A percentile compares a stretch with the other conserved stretches of the same genome.
Evolutionary conservation across 306 rosid genomes (phyloP).

Genomic region (Sechiopsis laciniata): DNA sequence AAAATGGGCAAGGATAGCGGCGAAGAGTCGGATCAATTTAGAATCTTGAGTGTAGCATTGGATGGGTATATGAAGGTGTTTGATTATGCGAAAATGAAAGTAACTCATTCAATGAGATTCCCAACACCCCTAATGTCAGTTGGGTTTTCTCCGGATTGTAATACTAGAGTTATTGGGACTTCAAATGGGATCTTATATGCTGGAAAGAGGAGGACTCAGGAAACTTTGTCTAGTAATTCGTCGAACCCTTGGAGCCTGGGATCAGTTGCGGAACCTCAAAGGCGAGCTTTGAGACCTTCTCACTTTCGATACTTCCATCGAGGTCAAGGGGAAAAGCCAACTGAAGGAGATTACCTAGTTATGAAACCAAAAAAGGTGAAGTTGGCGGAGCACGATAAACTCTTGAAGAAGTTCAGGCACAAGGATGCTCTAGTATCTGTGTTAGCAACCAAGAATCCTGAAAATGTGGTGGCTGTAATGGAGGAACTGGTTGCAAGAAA

Average conservation of each 20-base stretch:
- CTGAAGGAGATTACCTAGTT: constrained; percentile 57
- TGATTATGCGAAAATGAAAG: constrained; percentile 60
- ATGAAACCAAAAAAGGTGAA: constrained; percentile 49
- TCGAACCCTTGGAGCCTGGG: constrained; percentile 36
- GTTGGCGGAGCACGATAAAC: constrained; percentile 59
- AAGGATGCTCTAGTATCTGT: constrained; percentile 68
- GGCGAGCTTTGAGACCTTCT: constrained; percentile 45
- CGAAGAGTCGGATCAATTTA: constrained; percentile 47
- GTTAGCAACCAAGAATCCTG: constrained; percentile 54
- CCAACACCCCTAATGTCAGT: constrained; percentile 80
- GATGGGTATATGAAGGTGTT: constrained; percentile 95
- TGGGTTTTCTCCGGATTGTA: constrained; percentile 56
- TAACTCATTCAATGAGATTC: constrained; percentile 81
- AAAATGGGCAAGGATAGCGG: constrained; percentile 37
- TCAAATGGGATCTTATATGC: constrained; percentile 74
- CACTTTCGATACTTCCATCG: constrained; percentile 63
- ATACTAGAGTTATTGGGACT: constrained; percentile 60
- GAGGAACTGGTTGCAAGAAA: constrained; percentile 81
- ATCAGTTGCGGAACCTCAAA: constrained; percentile 31
- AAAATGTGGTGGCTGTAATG: constrained; percentile 70
- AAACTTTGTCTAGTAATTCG: constrained; percentile 25
- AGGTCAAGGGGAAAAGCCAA: constrained; percentile 78
- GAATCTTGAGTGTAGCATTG: constrained; percentile 78
- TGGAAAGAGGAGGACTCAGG: constrained; percentile 59
- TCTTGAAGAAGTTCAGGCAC: constrained; percentile 80